Evolutionary conservation across 306 rosid genomes (phyloP).

Genomic region (Malus sylvestris): DNA sequence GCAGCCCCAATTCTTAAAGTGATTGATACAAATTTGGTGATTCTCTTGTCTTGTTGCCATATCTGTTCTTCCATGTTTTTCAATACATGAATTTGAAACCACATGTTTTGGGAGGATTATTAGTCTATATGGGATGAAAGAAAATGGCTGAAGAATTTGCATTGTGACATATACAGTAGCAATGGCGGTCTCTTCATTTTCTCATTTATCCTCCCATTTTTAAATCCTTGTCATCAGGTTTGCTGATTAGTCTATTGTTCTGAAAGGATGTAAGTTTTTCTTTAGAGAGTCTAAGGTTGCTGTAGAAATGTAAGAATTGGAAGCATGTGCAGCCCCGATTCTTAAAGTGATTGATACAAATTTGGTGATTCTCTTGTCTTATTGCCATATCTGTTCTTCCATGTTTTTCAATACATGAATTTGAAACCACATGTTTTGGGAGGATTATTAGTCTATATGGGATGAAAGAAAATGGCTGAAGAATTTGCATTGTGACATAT

Average conservation of each 20-base stretch:
- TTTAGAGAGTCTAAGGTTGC: neutral
- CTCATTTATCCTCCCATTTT: neutral
- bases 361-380: neutral
- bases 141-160: neutral
- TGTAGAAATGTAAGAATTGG: neutral
- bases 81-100: neutral
- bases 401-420: neutral
- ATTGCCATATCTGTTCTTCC: neutral
- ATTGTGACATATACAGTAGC: neutral
- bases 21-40: neutral
- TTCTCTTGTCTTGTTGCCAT: neutral
- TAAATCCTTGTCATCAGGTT: neutral
- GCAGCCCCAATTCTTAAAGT: neutral
- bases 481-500: neutral
- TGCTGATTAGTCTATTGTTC: neutral
- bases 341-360: neutral
- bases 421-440: neutral
- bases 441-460: neutral
- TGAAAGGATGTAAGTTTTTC: neutral
- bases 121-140: neutral
- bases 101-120: neutral
- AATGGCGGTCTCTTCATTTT: neutral
- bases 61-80: slow-evolving; percentile 2
- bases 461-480: neutral
- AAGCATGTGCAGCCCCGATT: neutral